Conservation (phyloP, 2,329 filamentous ascomycete genomes). For the Pseudogymnoascus sp. region DNA sequence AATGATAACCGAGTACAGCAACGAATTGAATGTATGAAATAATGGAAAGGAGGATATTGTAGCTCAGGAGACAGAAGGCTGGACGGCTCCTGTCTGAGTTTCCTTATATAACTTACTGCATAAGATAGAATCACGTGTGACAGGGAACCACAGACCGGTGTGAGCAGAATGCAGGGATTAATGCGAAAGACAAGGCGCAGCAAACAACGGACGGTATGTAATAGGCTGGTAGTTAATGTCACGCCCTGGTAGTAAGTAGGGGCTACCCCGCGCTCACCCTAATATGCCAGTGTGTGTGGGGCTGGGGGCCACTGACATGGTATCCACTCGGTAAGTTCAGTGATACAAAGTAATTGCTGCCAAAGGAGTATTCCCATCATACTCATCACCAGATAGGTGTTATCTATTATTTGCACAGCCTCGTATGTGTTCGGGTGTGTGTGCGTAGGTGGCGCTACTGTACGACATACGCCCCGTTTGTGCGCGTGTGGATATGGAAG, state of each 20-base stretch:
- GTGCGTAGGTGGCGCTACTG: neutral
- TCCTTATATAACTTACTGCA: neutral
- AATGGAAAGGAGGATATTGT: neutral
- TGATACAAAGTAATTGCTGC: neutral
- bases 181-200: neutral
- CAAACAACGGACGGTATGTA: neutral
- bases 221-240: neutral
- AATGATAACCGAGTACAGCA: neutral
- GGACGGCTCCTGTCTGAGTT: neutral
- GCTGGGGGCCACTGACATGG: neutral
- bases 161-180: neutral
- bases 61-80: neutral
- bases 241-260: neutral
- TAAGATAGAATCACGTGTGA: neutral
- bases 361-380: neutral
- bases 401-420: neutral
- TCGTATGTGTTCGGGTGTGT: neutral
- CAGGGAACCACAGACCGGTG: neutral
- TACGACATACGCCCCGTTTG: neutral
- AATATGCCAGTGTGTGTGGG: neutral
- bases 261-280: neutral
- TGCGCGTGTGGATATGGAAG: neutral
- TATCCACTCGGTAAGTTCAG: neutral
- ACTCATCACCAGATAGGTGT: neutral
- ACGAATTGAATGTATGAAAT: neutral